Conservation (phyloP, 768 basidiomycete species). For the Leccinellum rugosiceps region DNA sequence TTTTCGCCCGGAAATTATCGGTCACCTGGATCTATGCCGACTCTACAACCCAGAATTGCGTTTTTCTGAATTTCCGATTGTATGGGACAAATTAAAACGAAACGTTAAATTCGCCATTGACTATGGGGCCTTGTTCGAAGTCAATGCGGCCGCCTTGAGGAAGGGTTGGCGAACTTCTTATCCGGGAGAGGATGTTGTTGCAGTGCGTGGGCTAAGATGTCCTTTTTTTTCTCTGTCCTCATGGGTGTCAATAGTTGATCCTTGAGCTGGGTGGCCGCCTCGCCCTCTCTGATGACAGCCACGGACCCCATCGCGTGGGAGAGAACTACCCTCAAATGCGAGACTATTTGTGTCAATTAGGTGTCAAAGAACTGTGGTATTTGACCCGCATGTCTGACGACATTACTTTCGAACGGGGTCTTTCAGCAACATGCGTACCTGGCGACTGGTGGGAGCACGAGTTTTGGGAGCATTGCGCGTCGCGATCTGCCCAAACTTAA, state of each 20-base stretch:
- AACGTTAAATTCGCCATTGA: constrained; percentile 69
- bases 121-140: constrained; percentile 92
- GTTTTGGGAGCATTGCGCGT: constrained; percentile 47
- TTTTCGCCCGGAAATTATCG: constrained; percentile 84
- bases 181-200: constrained; percentile 73
- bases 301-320: constrained; percentile 85
- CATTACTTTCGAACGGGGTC: constrained; percentile 29
- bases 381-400: constrained; percentile 38
- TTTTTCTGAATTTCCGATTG: constrained; percentile 53
- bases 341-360: constrained; percentile 60
- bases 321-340: constrained; percentile 72
- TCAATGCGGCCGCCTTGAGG: constrained; percentile 88
- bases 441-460: constrained; percentile 56
- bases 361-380: constrained; percentile 65
- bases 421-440: constrained; percentile 42
- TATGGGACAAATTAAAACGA: constrained; percentile 64
- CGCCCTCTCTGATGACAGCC: constrained; percentile 93
- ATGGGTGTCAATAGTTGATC: constrained; percentile 54
- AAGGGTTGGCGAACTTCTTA: constrained; percentile 88
- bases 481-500: constrained; percentile 14
- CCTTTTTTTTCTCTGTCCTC: constrained; percentile 10
- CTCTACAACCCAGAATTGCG: constrained; percentile 68
- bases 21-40: constrained; percentile 91
- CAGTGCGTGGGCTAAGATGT: constrained; percentile 47
- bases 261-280: constrained; percentile 66